A percentile compares a stretch with the other conserved stretches of the same genome.
phyloP scores from a whole-genome alignment of 169 alveolate genomes.

The Eimeria maxima region DNA sequence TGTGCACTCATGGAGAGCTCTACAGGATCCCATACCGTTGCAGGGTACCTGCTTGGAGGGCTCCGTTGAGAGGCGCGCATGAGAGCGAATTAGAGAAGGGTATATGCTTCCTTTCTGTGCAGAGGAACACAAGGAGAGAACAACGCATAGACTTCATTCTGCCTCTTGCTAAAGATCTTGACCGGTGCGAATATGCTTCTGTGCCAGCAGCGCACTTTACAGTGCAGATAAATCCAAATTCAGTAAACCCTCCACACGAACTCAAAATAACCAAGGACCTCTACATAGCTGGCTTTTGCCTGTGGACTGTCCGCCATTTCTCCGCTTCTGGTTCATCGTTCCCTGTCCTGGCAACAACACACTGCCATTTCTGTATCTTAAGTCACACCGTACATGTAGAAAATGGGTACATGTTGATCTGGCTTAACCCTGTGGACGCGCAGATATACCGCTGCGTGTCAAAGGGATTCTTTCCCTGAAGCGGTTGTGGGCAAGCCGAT shows the following conservation, averaged over 20 bases:
- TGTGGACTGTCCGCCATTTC: neutral
- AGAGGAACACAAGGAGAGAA: constrained; percentile 78
- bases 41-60: neutral
- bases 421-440: neutral
- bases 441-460: constrained; percentile 72
- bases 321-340: neutral
- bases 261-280: neutral
- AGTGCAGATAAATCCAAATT: neutral
- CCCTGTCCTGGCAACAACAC: neutral
- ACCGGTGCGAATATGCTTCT: constrained; percentile 57
- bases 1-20: neutral
- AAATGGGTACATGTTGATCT: neutral
- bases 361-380: neutral
- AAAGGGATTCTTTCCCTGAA: constrained; percentile 42
- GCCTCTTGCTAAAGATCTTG: constrained; percentile 81
- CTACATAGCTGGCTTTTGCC: neutral
- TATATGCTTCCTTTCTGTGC: neutral
- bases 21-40: neutral
- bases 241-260: neutral
- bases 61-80: neutral
- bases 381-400: neutral
- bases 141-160: constrained; percentile 81
- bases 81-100: neutral
- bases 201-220: neutral
- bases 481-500: constrained; percentile 72